Evolutionary conservation across 805 yeast genomes (phyloP).

Genomic region (Cyberlindnera amylophila): DNA sequence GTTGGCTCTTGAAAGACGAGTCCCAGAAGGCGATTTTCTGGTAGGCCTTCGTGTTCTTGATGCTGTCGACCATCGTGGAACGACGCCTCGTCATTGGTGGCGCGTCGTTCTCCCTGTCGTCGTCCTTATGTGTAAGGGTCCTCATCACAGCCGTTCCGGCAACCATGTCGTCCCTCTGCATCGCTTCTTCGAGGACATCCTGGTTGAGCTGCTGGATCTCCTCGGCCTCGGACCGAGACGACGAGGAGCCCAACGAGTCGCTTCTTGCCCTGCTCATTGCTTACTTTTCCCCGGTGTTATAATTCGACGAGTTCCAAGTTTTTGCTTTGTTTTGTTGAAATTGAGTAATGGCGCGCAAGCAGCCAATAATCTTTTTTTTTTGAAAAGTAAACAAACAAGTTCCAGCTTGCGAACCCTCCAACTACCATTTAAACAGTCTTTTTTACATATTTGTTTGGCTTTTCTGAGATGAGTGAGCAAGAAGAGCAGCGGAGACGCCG

Average conservation of each 20-base stretch:
- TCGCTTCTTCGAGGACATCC: slow-evolving; percentile 13
- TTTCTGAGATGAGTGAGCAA: not conserved
- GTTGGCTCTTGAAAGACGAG: slow-evolving; percentile 16
- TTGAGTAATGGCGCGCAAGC: no score
- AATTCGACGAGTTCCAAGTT: not conserved
- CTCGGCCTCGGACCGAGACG: slow-evolving; percentile 8
- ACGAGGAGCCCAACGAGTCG: not conserved
- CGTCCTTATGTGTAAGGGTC: slow-evolving; percentile 1
- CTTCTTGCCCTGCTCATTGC: not conserved
- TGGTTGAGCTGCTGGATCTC: slow-evolving; percentile 16
- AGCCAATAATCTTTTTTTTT: no score
- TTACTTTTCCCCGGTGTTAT: not conserved
- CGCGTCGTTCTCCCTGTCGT: slow-evolving; percentile 2
- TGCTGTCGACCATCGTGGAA: slow-evolving; percentile 18
- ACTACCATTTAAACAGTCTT: no score
- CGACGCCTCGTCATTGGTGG: slow-evolving; percentile 10
- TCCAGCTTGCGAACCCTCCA: no score
- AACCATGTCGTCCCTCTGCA: slow-evolving; percentile 15
- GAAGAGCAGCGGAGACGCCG: not conserved
- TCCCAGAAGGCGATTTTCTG: slow-evolving; percentile 22
- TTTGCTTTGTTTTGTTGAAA: no score
- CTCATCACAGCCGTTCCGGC: slow-evolving; percentile 4
- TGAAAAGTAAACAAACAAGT: no score
- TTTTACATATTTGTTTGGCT: no score
- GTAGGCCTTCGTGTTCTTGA: slow-evolving; percentile 13